phyloP scores from a whole-genome alignment of 1,284 basidiomycete genomes.

The Irpex sp. region DNA sequence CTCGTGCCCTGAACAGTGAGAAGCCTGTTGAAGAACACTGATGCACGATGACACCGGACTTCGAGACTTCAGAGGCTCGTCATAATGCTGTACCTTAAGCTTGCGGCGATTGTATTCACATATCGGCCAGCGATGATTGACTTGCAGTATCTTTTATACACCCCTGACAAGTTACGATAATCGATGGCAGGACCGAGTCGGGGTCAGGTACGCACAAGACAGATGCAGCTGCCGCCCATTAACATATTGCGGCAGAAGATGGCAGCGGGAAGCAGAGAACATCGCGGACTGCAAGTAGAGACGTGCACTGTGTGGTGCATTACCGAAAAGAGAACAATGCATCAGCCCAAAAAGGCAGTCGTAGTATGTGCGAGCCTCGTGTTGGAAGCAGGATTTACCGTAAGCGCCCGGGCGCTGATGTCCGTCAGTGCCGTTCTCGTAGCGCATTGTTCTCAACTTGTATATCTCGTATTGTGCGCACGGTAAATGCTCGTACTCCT shows the following conservation, averaged over 20 bases:
- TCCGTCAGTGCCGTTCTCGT: background rate
- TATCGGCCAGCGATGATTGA: too few species aligned
- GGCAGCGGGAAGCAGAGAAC: background rate
- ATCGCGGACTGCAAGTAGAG: background rate
- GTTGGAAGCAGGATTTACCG: background rate
- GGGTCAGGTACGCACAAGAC: background rate
- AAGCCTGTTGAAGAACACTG: too few species aligned
- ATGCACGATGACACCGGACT: too few species aligned
- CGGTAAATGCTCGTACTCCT: background rate
- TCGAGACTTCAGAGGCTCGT: too few species aligned
- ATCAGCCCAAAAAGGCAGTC: constrained; percentile 22
- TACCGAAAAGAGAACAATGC: constrained; percentile 24
- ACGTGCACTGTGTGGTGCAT: background rate
- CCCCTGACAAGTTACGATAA: background rate
- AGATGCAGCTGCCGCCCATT: background rate
- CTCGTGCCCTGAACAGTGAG: too few species aligned
- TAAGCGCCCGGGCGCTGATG: constrained; percentile 5
- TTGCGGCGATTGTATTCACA: too few species aligned
- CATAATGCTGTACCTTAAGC: too few species aligned
- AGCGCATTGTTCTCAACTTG: constrained; percentile 1
- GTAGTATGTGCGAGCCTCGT: constrained; percentile 23
- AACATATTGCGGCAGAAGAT: background rate
- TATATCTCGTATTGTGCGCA: background rate
- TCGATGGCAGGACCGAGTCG: background rate
- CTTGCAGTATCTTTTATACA: background rate